Evolutionary conservation across 768 basidiomycete genomes (phyloP).

Genomic region (Mrakia hoshinonis): DNA sequence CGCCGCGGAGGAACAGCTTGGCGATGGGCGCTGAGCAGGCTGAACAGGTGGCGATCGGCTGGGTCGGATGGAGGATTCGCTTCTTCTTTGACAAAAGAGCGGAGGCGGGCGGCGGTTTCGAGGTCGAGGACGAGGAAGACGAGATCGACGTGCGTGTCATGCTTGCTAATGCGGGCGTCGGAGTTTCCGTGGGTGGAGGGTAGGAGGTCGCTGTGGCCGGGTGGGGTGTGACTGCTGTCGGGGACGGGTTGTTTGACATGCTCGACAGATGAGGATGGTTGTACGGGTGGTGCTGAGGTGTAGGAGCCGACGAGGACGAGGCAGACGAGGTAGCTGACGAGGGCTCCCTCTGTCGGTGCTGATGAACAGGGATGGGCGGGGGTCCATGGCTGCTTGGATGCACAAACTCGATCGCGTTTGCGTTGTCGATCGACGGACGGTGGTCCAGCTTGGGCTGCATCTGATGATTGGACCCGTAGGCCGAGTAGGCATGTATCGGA

Average conservation of each 20-base stretch:
- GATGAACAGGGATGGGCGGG: background rate
- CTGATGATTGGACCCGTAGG: background rate
- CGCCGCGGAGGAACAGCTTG: constrained; percentile 31
- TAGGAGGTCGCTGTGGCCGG: background rate
- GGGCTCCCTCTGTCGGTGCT: background rate
- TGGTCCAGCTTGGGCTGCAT: background rate
- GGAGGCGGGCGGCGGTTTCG: background rate
- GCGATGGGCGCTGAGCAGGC: constrained; percentile 25
- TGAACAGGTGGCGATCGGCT: constrained; percentile 20
- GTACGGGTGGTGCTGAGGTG: background rate
- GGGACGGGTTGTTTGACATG: background rate
- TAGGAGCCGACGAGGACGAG: background rate
- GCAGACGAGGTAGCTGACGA: background rate
- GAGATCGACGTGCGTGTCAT: background rate
- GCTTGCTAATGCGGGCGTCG: too few relatives aligned
- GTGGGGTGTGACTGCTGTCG: background rate
- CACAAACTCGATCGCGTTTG: background rate
- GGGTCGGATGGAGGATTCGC: constrained; percentile 3
- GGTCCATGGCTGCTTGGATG: background rate
- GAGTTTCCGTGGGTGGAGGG: background rate
- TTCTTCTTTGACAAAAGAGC: constrained; percentile 15
- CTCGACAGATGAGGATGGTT: background rate
- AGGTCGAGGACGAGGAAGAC: background rate
- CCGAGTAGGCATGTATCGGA: too few relatives aligned
- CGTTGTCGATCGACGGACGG: background rate